phyloP scores from a whole-genome alignment of 805 yeast genomes.

The Candida pini region DNA sequence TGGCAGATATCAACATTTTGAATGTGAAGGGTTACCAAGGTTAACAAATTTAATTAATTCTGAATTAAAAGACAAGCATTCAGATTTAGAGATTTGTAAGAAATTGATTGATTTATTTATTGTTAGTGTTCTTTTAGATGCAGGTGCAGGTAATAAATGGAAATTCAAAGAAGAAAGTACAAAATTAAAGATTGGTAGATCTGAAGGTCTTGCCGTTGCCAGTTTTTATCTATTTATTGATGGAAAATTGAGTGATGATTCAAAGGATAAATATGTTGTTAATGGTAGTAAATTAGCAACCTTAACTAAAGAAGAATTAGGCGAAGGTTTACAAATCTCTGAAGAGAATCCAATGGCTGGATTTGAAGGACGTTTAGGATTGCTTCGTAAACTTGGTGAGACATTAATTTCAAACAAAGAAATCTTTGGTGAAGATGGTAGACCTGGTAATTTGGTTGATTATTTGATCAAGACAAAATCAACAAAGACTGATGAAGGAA shows the following conservation, averaged over 20 bases:
- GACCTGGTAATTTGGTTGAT: slow-evolving; percentile 48
- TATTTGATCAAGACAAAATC: slow-evolving; percentile 31
- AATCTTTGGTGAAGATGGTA: slow-evolving; percentile 33
- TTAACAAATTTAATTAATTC: slow-evolving; percentile 35
- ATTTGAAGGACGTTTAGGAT: slow-evolving; percentile 43
- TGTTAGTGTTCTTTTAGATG: slow-evolving; percentile 58
- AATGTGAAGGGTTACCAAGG: slow-evolving; percentile 42
- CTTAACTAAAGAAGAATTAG: slow-evolving; percentile 32
- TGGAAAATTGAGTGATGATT: slow-evolving; percentile 37
- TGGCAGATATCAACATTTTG: slow-evolving; percentile 64
- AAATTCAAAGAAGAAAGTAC: slow-evolving; percentile 36
- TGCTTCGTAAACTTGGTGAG: slow-evolving; percentile 43
- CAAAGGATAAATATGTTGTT: slow-evolving; percentile 35
- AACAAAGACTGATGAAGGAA: slow-evolving; percentile 11
- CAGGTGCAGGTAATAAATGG: slow-evolving; percentile 66
- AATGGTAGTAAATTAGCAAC: slow-evolving; percentile 35
- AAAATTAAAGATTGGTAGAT: slow-evolving; percentile 35
- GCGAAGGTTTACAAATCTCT: slow-evolving; percentile 42
- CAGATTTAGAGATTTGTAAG: slow-evolving; percentile 41
- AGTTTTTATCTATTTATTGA: slow-evolving; percentile 46
- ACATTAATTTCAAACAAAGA: slow-evolving; percentile 35
- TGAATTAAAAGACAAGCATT: slow-evolving; percentile 28
- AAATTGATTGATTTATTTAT: slow-evolving; percentile 53
- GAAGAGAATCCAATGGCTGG: slow-evolving; percentile 47
- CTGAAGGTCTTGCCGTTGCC: slow-evolving; percentile 64